These are phyloP conservation scores for Apiospora rasikravindrae DNA, from an alignment of 2,329 filamentous ascomycete genomes.

Conservation along the genomic window DNA sequence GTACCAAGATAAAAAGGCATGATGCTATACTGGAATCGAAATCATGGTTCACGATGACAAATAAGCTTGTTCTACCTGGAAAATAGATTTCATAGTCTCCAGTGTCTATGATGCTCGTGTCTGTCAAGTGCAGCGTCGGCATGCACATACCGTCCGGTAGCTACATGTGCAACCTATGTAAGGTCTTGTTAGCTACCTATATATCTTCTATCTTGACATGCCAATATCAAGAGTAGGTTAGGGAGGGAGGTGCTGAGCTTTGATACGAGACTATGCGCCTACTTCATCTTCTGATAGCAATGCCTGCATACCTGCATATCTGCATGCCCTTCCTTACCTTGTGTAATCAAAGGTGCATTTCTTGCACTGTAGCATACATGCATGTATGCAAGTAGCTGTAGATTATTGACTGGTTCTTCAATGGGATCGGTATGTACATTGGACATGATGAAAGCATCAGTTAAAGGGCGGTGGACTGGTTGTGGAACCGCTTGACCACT, in stretches of 20 bases:
- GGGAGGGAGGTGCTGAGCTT: neutral
- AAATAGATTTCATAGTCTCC: neutral
- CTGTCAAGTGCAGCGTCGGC: neutral
- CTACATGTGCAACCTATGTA: no score
- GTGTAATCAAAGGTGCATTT: neutral
- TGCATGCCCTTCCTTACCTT: neutral
- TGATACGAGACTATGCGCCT: neutral
- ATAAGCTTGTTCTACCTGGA: neutral
- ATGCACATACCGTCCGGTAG: neutral
- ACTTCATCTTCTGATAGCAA: neutral
- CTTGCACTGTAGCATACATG: neutral
- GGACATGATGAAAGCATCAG: neutral
- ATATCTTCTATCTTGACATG: neutral
- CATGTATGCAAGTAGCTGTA: neutral
- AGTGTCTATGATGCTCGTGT: neutral
- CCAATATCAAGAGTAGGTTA: neutral
- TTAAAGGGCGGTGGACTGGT: slow-evolving; percentile 16
- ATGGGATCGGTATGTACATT: neutral
- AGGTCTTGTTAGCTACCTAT: neutral
- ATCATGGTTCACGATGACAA: neutral
- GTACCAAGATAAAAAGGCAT: neutral
- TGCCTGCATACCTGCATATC: neutral
- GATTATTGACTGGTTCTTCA: neutral
- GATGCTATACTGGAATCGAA: neutral
- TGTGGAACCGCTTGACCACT: slow-evolving; percentile 11